Evolutionary conservation across 2,329 filamentous ascomycete species (phyloP), one percentile per base, ranked within the genome.

Genomic region (Trichoderma citrinoviride): DNA sequence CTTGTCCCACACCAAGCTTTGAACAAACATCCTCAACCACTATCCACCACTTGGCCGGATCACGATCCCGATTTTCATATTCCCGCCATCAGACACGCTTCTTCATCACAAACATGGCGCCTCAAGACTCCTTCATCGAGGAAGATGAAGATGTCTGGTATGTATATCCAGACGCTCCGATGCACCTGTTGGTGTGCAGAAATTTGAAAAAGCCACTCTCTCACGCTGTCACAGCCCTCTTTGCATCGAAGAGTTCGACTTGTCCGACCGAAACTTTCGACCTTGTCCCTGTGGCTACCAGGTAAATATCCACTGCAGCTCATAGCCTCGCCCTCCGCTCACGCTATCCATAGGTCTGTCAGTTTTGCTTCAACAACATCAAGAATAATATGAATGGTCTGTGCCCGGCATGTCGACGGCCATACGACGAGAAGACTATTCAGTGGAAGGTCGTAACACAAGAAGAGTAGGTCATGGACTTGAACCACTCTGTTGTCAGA

Each of bases 361-460:
- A 99, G 82, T 99, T 99, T 80, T 99, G 95, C 81, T 99, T 94
- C 82, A 97, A 99, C 80, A 99, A 98, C 77, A 96, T 99, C 77
- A 96, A 96, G 80, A 96, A 91, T 72, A 97, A 97, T 73, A 93
- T 97, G 85, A 98, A 97, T 75, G 93, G 94, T 41, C 85, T 97
- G 65, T 99, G 95, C 77, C 95, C 95, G n/a, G 96, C 96, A 70
- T 99, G 95, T 77, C 88, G 95, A 78, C 86, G 95, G 76, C 90
- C 92, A 6, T 99, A 99, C 77, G 93, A 97, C 77, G 96, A 99
- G 71, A 94, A 94, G 76, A 96, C 93, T 33, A 98, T 99, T 76
- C 88, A 97, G 78, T 99, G 93, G 86, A 97, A 97, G 79, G 90
- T 95, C 64, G 92, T 97, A 66, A 96, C 94, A 63, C 87, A 87